A percentile compares a stretch with the other conserved stretches of the same genome.
phyloP scores from a whole-genome alignment of 441 rosid genomes.

The Eruca vesicaria region DNA sequence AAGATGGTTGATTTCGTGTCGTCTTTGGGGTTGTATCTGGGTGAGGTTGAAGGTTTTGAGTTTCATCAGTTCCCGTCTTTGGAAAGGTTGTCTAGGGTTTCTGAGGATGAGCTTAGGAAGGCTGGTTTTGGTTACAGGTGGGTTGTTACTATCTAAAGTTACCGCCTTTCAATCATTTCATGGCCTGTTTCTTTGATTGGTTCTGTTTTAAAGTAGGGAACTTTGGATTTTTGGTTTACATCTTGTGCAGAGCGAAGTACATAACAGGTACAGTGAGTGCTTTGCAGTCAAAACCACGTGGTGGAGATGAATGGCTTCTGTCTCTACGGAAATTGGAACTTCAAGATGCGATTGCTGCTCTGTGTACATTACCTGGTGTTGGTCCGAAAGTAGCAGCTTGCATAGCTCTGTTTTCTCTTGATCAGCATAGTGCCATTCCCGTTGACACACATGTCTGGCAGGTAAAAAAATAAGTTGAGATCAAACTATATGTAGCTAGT shows the following conservation, averaged over 20 bases:
- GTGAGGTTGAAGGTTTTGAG: constrained; percentile 58
- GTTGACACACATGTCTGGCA: constrained; percentile 97
- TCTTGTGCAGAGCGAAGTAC: constrained; percentile 70
- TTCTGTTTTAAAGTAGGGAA: not conserved
- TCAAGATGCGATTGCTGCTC: constrained; percentile 53
- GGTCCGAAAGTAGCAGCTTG: constrained; percentile 97
- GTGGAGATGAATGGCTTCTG: constrained; percentile 78
- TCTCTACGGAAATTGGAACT: constrained; percentile 75
- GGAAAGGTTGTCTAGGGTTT: constrained; percentile 55
- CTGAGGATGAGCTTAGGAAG: constrained; percentile 67
- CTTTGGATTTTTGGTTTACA: constrained; percentile 15
- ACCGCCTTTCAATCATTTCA: not conserved
- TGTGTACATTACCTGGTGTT: constrained; percentile 85
- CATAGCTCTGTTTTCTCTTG: constrained; percentile 88
- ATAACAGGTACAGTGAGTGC: constrained; percentile 62
- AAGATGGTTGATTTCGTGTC: constrained; percentile 88
- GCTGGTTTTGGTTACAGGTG: constrained; percentile 98
- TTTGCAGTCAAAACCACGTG: constrained; percentile 68
- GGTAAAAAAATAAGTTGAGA: constrained; percentile 39
- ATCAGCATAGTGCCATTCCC: constrained; percentile 90
- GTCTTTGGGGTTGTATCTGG: constrained; percentile 61
- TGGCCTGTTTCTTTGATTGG: too few species aligned
- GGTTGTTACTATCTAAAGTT: constrained; percentile 13
- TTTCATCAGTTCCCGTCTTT: constrained; percentile 83
- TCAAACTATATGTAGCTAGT: not conserved